A percentile compares a stretch with the other conserved stretches of the same genome.
These are phyloP conservation scores for Leccinum boreale DNA, from an alignment of 768 basidiomycete genomes.

Conservation along the genomic window DNA sequence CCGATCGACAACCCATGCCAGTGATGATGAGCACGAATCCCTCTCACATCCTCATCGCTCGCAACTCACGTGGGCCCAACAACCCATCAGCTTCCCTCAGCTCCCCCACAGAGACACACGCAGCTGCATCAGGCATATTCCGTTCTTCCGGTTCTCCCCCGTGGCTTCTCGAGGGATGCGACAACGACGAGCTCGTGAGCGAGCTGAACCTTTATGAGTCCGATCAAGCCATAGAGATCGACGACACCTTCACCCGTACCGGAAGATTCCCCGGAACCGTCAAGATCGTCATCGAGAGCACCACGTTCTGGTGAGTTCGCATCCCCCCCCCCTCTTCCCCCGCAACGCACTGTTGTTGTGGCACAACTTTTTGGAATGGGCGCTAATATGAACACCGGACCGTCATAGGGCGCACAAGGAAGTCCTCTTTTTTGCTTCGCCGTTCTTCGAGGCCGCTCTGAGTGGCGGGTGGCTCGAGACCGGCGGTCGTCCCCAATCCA, in stretches of 20 bases:
- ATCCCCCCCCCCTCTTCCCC: background rate
- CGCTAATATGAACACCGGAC: slow-evolving; percentile 2
- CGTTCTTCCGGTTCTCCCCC: slow-evolving; percentile 76
- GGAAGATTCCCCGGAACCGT: slow-evolving; percentile 78
- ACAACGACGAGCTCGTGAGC: slow-evolving; percentile 64
- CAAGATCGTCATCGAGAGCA: slow-evolving; percentile 85
- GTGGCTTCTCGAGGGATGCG: slow-evolving; percentile 76
- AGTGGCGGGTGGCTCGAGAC: slow-evolving; percentile 94
- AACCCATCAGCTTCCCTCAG: slow-evolving; percentile 79
- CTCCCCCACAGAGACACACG: slow-evolving; percentile 85
- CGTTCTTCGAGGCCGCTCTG: slow-evolving; percentile 89
- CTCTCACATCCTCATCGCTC: slow-evolving; percentile 84
- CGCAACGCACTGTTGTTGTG: background rate
- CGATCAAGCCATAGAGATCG: slow-evolving; percentile 72
- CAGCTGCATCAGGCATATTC: slow-evolving; percentile 82
- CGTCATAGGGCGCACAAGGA: slow-evolving; percentile 81
- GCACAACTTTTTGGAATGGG: background rate
- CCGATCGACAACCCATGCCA: background rate
- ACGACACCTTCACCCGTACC: slow-evolving; percentile 70
- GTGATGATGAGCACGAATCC: slow-evolving; percentile 48
- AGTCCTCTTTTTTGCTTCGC: slow-evolving; percentile 88
- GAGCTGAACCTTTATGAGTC: slow-evolving; percentile 66
- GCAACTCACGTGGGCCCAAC: slow-evolving; percentile 73
- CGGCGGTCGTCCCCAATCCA: slow-evolving; percentile 70
- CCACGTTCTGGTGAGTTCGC: slow-evolving; percentile 85